phyloP scores from a whole-genome alignment of 192 early-diverging fungal genomes.

The Kappamyces sp. region DNA sequence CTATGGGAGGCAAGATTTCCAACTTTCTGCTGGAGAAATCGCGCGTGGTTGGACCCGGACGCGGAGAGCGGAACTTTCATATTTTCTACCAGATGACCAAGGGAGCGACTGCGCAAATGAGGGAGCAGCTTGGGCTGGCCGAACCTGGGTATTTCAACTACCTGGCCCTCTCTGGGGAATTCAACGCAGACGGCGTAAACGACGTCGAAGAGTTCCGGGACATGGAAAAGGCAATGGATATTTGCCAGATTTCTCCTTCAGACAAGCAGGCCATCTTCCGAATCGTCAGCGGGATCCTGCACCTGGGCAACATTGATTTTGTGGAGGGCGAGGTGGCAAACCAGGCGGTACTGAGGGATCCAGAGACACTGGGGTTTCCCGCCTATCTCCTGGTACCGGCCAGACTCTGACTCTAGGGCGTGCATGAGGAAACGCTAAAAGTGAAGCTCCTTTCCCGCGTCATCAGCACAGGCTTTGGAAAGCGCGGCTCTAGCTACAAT shows the following conservation, averaged over 20 bases:
- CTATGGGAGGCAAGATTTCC: constrained; percentile 93
- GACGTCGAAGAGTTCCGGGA: constrained; percentile 81
- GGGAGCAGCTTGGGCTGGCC: constrained; percentile 48
- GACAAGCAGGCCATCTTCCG: constrained; percentile 85
- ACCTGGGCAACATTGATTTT: constrained; percentile 94
- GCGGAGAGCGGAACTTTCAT: constrained; percentile 96
- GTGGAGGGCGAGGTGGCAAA: constrained; percentile 69
- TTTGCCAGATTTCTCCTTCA: constrained; percentile 75
- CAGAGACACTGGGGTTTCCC: constrained; percentile 44
- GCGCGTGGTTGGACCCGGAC: constrained; percentile 89
- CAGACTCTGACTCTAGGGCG: constrained; percentile 15
- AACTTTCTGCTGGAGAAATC: constrained; percentile 98
- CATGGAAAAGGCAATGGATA: constrained; percentile 85
- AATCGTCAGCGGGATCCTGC: constrained; percentile 89
- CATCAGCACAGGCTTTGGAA: constrained; percentile 48
- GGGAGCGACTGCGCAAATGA: constrained; percentile 26
- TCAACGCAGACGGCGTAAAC: constrained; percentile 83
- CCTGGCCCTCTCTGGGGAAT: constrained; percentile 34
- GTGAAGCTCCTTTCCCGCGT: constrained; percentile 34
- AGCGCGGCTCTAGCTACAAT: constrained; percentile 47
- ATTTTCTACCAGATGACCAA: constrained; percentile 67
- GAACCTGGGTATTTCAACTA: constrained; percentile 49
- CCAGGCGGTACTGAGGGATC: constrained; percentile 24
- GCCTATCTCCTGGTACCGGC: constrained; percentile 39
- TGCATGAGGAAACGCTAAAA: constrained; percentile 31